Conservation (phyloP, 768 basidiomycete species). For the Pseudohyphozyma bogoriensis region DNA sequence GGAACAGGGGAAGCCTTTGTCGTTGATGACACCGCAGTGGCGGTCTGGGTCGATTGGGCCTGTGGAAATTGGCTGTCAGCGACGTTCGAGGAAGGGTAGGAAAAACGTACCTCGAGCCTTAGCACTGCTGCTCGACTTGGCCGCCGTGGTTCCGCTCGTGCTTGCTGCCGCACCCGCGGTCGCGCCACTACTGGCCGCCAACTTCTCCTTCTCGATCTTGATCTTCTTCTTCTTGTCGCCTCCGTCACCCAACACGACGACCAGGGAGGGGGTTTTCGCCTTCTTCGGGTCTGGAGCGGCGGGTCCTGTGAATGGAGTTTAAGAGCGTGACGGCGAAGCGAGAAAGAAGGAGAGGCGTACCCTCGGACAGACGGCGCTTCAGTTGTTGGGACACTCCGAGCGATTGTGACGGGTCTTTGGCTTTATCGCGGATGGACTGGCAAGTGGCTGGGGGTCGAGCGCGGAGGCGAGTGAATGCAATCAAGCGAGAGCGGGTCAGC, state of each 20-base stretch:
- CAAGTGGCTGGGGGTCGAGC: neutral
- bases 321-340: neutral
- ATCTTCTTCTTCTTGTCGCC: slow-evolving; percentile 55
- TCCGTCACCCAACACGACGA: slow-evolving; percentile 30
- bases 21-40: slow-evolving; percentile 95
- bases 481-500: neutral
- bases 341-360: neutral
- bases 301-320: slow-evolving; percentile 1
- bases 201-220: slow-evolving; percentile 58
- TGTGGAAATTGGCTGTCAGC: neutral
- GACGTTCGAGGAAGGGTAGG: accelerated
- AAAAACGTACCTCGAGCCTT: neutral
- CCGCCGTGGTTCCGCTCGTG: neutral
- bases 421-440: slow-evolving; percentile 13
- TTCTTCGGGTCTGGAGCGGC: slow-evolving; percentile 9
- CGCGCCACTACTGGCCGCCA: neutral
- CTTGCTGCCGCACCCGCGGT: no score
- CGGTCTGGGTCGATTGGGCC: slow-evolving; percentile 63
- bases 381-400: slow-evolving; percentile 8
- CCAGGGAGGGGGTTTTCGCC: slow-evolving; percentile 14
- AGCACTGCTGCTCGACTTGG: neutral
- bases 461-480: no score
- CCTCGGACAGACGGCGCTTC: slow-evolving; percentile 17
- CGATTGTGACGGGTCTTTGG: slow-evolving; percentile 33
- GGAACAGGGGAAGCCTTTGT: slow-evolving; percentile 82